Percentiles rank a stretch among this genome's conserved stretches.
phyloP scores from a whole-genome alignment of 768 basidiomycete species.

The Sarcodon sp. region DNA sequence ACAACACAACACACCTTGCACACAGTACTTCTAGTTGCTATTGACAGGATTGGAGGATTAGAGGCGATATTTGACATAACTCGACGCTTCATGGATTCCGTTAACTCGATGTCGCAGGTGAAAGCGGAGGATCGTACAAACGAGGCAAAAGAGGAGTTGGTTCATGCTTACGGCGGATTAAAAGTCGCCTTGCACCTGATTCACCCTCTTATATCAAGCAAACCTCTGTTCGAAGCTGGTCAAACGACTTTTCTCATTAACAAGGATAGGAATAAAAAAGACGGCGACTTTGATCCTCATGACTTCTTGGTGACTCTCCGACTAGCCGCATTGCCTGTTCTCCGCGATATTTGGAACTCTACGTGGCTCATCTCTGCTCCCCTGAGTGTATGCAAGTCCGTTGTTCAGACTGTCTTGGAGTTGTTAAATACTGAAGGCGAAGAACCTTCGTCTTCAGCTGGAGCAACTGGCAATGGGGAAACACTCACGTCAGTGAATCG shows the following conservation, averaged over 20 bases:
- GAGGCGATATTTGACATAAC: slow-evolving; percentile 52
- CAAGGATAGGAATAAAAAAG: slow-evolving; percentile 51
- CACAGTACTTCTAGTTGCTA: slow-evolving; percentile 67
- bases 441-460: slow-evolving; percentile 19
- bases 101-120: slow-evolving; percentile 37
- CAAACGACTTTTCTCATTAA: slow-evolving; percentile 66
- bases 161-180: slow-evolving; percentile 68
- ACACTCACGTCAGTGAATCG: slow-evolving; percentile 17
- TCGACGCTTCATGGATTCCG: slow-evolving; percentile 36
- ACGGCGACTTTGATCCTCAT: slow-evolving; percentile 76
- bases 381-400: slow-evolving; percentile 57
- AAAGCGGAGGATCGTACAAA: slow-evolving; percentile 46
- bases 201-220: slow-evolving; percentile 63
- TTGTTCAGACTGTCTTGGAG: slow-evolving; percentile 69
- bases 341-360: slow-evolving; percentile 68
- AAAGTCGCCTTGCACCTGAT: slow-evolving; percentile 75
- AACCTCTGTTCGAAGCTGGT: slow-evolving; percentile 72
- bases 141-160: slow-evolving; percentile 45
- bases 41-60: slow-evolving; percentile 62
- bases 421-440: slow-evolving; percentile 77
- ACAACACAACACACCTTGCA: slow-evolving; percentile 63
- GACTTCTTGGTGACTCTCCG: slow-evolving; percentile 82
- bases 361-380: slow-evolving; percentile 73
- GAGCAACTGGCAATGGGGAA: slow-evolving; percentile 18
- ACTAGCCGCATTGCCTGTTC: slow-evolving; percentile 49